These are phyloP conservation scores for Sporothrix pallida DNA, from an alignment of 2,329 filamentous ascomycete species.

Conservation along the genomic window DNA sequence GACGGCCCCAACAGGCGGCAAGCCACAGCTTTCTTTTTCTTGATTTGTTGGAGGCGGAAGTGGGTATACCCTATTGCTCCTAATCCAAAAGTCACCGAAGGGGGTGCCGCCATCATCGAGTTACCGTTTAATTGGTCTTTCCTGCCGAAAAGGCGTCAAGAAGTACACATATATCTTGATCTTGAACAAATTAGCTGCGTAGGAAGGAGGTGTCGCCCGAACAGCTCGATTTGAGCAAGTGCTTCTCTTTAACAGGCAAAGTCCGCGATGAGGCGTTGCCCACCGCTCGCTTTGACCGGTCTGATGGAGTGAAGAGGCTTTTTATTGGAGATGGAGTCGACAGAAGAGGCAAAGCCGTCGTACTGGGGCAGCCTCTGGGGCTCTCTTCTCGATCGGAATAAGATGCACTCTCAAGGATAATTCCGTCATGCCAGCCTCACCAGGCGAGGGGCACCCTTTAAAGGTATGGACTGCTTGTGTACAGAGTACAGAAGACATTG, in stretches of 20 bases:
- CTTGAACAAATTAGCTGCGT: not conserved
- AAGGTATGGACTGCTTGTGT: not conserved
- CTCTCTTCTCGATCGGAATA: not conserved
- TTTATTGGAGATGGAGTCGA: not conserved
- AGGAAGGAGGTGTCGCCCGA: not conserved
- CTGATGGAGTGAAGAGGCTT: conserved; percentile 9
- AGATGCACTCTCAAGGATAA: not conserved
- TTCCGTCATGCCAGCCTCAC: conserved; percentile 18
- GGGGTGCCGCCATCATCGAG: too few relatives aligned
- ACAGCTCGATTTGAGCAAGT: not conserved
- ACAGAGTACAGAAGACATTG: not conserved
- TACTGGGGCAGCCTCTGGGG: not conserved
- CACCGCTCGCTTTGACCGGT: not conserved
- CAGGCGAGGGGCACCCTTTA: not conserved
- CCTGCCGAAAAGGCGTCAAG: too few relatives aligned
- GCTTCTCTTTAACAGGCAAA: not conserved
- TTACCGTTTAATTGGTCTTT: too few relatives aligned
- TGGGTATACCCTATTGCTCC: not conserved
- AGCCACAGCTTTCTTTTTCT: conserved; percentile 13
- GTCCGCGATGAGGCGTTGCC: not conserved
- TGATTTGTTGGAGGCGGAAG: not conserved
- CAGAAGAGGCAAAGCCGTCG: not conserved
- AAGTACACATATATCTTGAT: too few relatives aligned
- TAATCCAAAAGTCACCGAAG: not conserved
- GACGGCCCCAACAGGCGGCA: not conserved